phyloP scores from a whole-genome alignment of 2,329 filamentous ascomycete species.

The Pseudocercospora vitis region DNA sequence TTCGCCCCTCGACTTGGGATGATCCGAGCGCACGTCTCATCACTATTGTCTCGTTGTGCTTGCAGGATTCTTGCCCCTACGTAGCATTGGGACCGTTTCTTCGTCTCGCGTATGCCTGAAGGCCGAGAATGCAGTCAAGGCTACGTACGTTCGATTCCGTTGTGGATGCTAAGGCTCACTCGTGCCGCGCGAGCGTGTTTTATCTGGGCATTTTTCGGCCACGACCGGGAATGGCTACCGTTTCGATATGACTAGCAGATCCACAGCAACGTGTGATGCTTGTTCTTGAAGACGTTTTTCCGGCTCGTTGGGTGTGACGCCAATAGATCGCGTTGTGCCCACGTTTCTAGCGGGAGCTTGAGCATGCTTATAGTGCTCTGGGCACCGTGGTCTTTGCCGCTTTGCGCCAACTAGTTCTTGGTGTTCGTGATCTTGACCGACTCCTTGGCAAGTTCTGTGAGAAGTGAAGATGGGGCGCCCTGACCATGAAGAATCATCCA shows the following conservation, averaged over 20 bases:
- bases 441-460: too few species aligned
- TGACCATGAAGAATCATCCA: slow-evolving; percentile 6
- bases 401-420: background rate
- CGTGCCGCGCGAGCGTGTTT: too few species aligned
- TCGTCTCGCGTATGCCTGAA: background rate
- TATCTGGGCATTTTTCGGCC: too few species aligned
- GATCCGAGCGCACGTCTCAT: background rate
- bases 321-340: background rate
- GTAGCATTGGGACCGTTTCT: background rate
- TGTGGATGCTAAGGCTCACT: background rate
- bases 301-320: slow-evolving; percentile 1
- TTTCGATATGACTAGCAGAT: background rate
- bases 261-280: slow-evolving; percentile 8
- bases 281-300: slow-evolving; percentile 4
- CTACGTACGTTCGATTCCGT: background rate
- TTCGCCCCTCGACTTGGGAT: background rate
- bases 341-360: slow-evolving; percentile 12
- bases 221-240: background rate
- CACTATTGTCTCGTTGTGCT: too few species aligned
- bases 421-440: too few species aligned
- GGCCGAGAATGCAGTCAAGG: background rate
- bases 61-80: background rate
- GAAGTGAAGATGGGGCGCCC: slow-evolving; percentile 7
- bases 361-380: slow-evolving; percentile 12
- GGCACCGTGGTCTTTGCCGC: background rate